Percentiles rank a stretch among this genome's conserved stretches.
phyloP scores from a whole-genome alignment of 139 green algal genomes.

The Chlamydomonas incerta region DNA sequence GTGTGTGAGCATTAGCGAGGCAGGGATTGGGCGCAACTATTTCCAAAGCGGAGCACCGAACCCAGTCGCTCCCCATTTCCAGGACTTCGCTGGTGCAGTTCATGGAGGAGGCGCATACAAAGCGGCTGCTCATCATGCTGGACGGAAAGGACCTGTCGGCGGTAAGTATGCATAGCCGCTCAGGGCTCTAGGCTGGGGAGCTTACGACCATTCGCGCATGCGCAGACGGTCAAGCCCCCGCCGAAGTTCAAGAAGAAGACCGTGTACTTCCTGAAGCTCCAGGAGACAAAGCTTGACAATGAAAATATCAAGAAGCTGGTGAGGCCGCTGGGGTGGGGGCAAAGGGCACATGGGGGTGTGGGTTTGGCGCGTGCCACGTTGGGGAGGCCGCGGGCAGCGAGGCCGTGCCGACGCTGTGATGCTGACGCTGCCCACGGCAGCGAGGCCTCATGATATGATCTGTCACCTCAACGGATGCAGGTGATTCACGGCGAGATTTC shows the following conservation, averaged over 20 bases:
- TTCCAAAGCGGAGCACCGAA: too few relatives aligned
- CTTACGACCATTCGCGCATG: neutral
- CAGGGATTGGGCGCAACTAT: too few relatives aligned
- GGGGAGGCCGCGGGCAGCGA: too few relatives aligned
- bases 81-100: constrained; percentile 71
- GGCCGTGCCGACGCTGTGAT: too few relatives aligned
- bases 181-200: too few relatives aligned
- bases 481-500: constrained; percentile 82
- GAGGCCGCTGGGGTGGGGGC: neutral
- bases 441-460: neutral
- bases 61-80: neutral
- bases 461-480: constrained; percentile 46
- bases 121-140: constrained; percentile 67
- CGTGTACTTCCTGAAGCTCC: constrained; percentile 87
- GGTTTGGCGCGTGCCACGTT: too few relatives aligned
- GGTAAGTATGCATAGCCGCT: constrained; percentile 48
- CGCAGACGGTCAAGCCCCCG: constrained; percentile 74
- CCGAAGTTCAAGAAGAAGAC: constrained; percentile 86
- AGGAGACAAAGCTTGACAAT: constrained; percentile 64
- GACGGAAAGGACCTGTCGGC: constrained; percentile 82
- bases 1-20: constrained; percentile 36
- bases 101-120: constrained; percentile 62
- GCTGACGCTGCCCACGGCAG: too few relatives aligned
- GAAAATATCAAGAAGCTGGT: constrained; percentile 80
- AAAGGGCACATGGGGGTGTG: too few relatives aligned